Base-by-base conservation (phyloP, 306 rosid genomes). In the Citrullus amarus region DNA sequence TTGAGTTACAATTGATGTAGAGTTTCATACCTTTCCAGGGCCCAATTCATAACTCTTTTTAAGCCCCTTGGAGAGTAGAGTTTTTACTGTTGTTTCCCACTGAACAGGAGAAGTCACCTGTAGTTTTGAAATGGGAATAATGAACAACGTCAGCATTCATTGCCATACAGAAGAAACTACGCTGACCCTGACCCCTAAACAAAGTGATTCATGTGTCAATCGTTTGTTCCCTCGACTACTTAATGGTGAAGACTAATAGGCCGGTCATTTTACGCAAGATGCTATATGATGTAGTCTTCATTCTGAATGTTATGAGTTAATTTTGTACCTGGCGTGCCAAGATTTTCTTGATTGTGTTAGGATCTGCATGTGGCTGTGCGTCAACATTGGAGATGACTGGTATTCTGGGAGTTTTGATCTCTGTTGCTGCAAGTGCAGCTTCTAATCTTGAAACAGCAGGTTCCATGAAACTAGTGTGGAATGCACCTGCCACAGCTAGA, bases 71-170 rank as follows among this genome's bases (percentile, higher is more conserved):
- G 46, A 25, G 9, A 88, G 90, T 79, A 96, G 97, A 66, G 92
- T 89, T 88, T 89, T 92, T 81, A 96, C 85, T 15, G 98, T 96
- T 82, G 97, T 92, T 88, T 96, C 98, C 99, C 99, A 92, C 79
- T 87, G 99, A 85, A 96, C 99, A 17, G 98, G 98, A 51, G 98
- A 96, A 61, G 99, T 96, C 56, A 96, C 97, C 99, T 96, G 91
- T 58, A 18, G 81, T n/a, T 79, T 78, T 50, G 82, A 57, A 80
- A 38, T 6, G 54, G 8, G 34, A 48, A 6, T 6, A 8, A 62
- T 16, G 12, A 73, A 36, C 61, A 73, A 73, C 51, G 44, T 73
- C 57, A 73, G 41, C 2, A 73, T 12, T 48, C 28, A 73, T 51
- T 28, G 9, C 9, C 77, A 73, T 16, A 48, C 61, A 8, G 44